phyloP scores from a whole-genome alignment of 2,329 filamentous ascomycete genomes.

The Penicillium sclerotigenum region DNA sequence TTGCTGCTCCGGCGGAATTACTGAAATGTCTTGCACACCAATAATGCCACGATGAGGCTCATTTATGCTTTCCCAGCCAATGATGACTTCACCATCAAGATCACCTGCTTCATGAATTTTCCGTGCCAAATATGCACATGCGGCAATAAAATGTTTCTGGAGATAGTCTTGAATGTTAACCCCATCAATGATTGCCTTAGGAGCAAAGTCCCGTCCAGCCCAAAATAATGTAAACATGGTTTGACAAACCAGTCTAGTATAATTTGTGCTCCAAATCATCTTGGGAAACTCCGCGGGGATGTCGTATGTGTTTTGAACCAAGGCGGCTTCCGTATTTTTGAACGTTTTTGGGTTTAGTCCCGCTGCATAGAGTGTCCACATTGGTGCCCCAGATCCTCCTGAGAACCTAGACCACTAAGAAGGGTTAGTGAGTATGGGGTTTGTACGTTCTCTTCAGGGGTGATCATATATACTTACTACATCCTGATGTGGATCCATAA shows the following conservation, averaged over 20 bases:
- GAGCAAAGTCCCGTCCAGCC: constrained; percentile 83
- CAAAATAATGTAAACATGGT: constrained; percentile 96
- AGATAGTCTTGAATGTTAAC: constrained; percentile 96
- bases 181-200: constrained; percentile 91
- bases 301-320: constrained; percentile 92
- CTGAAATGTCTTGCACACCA: constrained; percentile 75
- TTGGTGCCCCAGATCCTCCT: constrained; percentile 89
- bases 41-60: constrained; percentile 89
- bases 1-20: constrained; percentile 81
- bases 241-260: constrained; percentile 78
- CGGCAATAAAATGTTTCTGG: constrained; percentile 77
- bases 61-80: constrained; percentile 96
- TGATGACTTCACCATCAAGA: constrained; percentile 78
- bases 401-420: constrained; percentile 85
- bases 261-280: constrained; percentile 99
- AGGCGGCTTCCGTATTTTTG: constrained; percentile 78
- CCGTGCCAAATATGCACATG: constrained; percentile 75
- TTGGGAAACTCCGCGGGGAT: constrained; percentile 85
- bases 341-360: constrained; percentile 86
- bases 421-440: constrained; percentile 26
- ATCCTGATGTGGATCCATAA: constrained; percentile 99
- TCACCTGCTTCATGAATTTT: constrained; percentile 87
- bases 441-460: not conserved
- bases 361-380: constrained; percentile 96
- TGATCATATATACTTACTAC: constrained; percentile 60